Evolutionary conservation across 257 asterid genomes (phyloP).

Genomic region (Penstemon eatonii): DNA sequence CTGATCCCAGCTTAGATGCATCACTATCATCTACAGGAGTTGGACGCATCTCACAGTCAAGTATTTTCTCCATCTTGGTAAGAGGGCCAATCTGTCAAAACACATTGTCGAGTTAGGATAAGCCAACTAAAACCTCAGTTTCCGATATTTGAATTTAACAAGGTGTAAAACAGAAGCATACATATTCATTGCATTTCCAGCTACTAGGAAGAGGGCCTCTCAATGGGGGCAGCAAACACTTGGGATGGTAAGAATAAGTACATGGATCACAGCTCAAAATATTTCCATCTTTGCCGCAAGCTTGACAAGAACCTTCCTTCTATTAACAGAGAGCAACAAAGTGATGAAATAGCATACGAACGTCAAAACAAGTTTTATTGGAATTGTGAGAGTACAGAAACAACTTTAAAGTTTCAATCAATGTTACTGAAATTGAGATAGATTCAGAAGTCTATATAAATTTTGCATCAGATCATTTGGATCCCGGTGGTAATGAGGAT

Average conservation of each 20-base stretch:
- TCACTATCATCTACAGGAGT: too few relatives aligned
- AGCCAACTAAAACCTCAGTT: conserved; percentile 1
- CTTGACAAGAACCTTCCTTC: conserved; percentile 60
- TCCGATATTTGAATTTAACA: not conserved
- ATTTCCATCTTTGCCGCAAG: conserved; percentile 46
- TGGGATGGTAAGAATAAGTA: conserved; percentile 57
- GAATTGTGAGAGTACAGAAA: not conserved
- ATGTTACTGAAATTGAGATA: not conserved
- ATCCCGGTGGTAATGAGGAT: not conserved
- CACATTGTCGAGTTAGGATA: not conserved
- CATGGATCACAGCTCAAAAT: conserved; percentile 57
- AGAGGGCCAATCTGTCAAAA: conserved; percentile 53
- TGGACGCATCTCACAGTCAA: too few relatives aligned
- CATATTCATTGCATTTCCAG: conserved; percentile 70
- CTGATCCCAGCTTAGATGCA: too few relatives aligned
- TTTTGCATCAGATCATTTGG: not conserved
- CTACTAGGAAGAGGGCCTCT: conserved; percentile 50
- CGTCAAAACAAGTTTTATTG: not conserved
- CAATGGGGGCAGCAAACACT: conserved; percentile 53
- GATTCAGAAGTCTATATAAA: not conserved
- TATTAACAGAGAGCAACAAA: conserved; percentile 18
- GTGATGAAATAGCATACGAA: not conserved
- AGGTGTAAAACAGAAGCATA: conserved; percentile 34
- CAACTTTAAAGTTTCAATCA: not conserved
- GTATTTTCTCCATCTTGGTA: conserved; percentile 57